phyloP scores from a whole-genome alignment of 2,329 filamentous ascomycete genomes.

The Xylariaceae sp. region DNA sequence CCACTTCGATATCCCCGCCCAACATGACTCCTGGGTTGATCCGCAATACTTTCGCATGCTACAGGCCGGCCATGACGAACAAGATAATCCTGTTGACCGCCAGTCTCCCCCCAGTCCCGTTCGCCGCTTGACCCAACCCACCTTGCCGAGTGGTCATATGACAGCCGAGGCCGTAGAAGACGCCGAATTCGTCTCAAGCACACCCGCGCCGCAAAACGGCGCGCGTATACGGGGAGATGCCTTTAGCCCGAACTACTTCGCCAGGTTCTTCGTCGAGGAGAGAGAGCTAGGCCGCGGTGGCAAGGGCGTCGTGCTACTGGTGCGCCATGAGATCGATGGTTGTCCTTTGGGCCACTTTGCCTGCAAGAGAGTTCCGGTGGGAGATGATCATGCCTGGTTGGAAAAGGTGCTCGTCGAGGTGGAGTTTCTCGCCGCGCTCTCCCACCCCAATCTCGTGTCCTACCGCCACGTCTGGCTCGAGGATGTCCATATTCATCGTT shows the following conservation, averaged over 20 bases:
- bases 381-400: conserved; percentile 92
- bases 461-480: conserved; percentile 98
- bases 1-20: conserved; percentile 53
- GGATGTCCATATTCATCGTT: conserved; percentile 80
- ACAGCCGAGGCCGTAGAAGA: conserved; percentile 41
- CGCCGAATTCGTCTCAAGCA: conserved; percentile 60
- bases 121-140: conserved; percentile 57
- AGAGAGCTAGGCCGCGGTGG: conserved; percentile 85
- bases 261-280: conserved; percentile 90
- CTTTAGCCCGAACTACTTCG: conserved; percentile 92
- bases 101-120: conserved; percentile 58
- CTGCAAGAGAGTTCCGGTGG: conserved; percentile 95
- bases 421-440: conserved; percentile 86
- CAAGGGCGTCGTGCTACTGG: conserved; percentile 93
- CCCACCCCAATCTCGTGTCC: conserved; percentile 92
- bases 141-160: conserved; percentile 40
- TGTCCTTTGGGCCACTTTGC: conserved; percentile 90
- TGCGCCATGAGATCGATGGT: conserved; percentile 88
- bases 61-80: conserved; percentile 57
- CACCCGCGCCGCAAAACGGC: conserved; percentile 56
- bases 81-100: conserved; percentile 45
- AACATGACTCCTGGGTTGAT: conserved; percentile 75
- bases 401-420: conserved; percentile 94
- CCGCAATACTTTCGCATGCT: conserved; percentile 97
- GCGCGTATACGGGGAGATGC: conserved; percentile 84